These are phyloP conservation scores for Tagetes patula DNA, from an alignment of 129 eudicot genomes.

Conservation along the genomic window DNA sequence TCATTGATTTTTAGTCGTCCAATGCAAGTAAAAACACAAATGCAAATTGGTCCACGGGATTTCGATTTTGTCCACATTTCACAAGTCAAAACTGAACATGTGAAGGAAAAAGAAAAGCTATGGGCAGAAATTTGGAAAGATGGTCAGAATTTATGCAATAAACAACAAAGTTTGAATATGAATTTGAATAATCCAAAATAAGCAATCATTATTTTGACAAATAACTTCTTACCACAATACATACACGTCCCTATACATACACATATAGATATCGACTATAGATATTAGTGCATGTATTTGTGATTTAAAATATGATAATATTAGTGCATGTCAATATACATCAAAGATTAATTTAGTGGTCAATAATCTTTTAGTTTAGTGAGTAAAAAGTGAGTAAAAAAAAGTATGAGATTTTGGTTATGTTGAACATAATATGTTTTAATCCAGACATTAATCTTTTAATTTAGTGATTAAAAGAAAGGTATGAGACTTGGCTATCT, in stretches of 20 bases:
- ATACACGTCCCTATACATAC: background rate
- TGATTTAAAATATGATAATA: background rate
- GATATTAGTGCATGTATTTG: no score
- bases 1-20: constrained; percentile 8
- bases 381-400: no score
- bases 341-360: no score
- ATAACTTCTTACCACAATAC: background rate
- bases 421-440: no score
- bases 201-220: constrained; percentile 23
- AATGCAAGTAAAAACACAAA: constrained; percentile 6
- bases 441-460: no score
- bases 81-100: constrained; percentile 37
- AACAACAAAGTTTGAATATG: constrained; percentile 19
- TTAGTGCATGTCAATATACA: no score
- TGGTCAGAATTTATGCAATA: constrained; percentile 32
- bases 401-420: no score
- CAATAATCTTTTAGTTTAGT: no score
- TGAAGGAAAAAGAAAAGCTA: constrained; percentile 34
- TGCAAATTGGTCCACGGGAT: constrained; percentile 12
- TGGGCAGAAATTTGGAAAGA: constrained; percentile 33
- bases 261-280: background rate
- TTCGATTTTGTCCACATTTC: constrained; percentile 11
- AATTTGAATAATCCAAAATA: constrained; percentile 31
- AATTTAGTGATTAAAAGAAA: no score
- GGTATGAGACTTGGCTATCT: no score